Evolutionary conservation across 2,329 filamentous ascomycete species (phyloP), one percentile per base, ranked within the genome.

Genomic region (Epichloe coenophiala): DNA sequence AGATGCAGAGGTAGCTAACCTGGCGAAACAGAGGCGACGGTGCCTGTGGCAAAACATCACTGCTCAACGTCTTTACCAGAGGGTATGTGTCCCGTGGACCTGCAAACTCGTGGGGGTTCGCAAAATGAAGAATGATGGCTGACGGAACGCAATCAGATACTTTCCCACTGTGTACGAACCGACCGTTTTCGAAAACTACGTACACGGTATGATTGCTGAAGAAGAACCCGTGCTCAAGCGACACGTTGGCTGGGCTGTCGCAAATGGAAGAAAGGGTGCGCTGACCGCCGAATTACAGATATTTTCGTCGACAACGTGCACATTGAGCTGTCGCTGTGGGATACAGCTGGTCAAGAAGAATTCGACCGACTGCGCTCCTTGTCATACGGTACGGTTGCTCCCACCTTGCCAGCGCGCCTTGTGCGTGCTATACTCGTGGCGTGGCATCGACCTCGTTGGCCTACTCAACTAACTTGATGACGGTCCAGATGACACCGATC

Each of bases 141-240:
- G 45, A 35, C 11, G 17, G 23, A n/a, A 19, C 13, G 45, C 37
- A 40, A 48, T 33, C 60, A 91, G 88, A 57, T 95, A 96, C 70
- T 98, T 98, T 68, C 91, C 91, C 48, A 96, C 91, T 52, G 91
- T 97, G 63, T 97, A 97, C 73, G 90, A 97, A 70, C 93, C 93
- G 50, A 98, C 91, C 38, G 91, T 96, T 58, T 96, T 96, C 70
- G 91, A 98, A 68, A 98, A 98, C 71, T 98, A 97, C 69, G 91
- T 98, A 56, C 91, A 98, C 67, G 89, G 88, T 94, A 77, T 65
- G 77, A 23, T 27, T 23, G 31, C 17, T n/a, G 15, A 12, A 46
- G n/a, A 43, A 45, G 23, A 6, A 1, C 7, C n/a, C 15, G 43
- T 27, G 49, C 49, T 44, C 35, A 19, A 43, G 38, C 45, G 39